Base-by-base conservation (phyloP, 2,329 filamentous ascomycete genomes). In the Magnaporthiopsis incrustans region DNA sequence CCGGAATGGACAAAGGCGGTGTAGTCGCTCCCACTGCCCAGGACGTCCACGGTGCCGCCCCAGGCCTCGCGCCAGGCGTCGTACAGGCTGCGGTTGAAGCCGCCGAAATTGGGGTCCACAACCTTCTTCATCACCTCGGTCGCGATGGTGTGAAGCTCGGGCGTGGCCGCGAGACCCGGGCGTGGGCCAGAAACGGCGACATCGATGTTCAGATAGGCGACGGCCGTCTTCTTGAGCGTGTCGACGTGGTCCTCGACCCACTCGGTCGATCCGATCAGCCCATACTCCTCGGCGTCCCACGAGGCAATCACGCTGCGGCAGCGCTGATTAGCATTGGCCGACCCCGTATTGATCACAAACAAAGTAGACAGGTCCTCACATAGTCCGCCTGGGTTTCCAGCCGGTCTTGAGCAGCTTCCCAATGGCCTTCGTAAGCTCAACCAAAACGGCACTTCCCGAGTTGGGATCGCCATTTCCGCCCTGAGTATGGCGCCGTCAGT, bases 171-270 rank as follows among this genome's bases (percentile, higher is more conserved):
- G 11, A 63, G 18, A 25, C 44, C 14, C 15, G 61, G 61, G 10
- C 33, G 14, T 1, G 61, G 61, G 7, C 61, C 61, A 73, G 71
- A 5, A 82, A 79, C 3, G 84, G 90, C 8, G 92, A 86, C 65
- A 12, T 66, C 86, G n/a, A 63, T 50, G 70, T 96, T 96, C 63
- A 96, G 77, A 69, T 96, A 96, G 0, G 89, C 85, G 62, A 96
- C 83, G 10, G 89, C 86, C 0, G 87, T 85, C 22, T 85, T 81
- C 0, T 81, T 84, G 1, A 96, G 82, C 90, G 90, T 95, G 0
- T 89, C 85, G 1, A 92, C 74, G 66, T 91, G 88, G 65, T 96
- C 91, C 71, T 96, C 91, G 0, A 96, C 90, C 89, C 90, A 96
- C 71, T 96, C 91, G 0, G 90, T 93, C 4, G 88, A 91, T 1